These are phyloP conservation scores for Ascochyta pisi DNA, from an alignment of 2,329 filamentous ascomycete species.

Conservation along the genomic window DNA sequence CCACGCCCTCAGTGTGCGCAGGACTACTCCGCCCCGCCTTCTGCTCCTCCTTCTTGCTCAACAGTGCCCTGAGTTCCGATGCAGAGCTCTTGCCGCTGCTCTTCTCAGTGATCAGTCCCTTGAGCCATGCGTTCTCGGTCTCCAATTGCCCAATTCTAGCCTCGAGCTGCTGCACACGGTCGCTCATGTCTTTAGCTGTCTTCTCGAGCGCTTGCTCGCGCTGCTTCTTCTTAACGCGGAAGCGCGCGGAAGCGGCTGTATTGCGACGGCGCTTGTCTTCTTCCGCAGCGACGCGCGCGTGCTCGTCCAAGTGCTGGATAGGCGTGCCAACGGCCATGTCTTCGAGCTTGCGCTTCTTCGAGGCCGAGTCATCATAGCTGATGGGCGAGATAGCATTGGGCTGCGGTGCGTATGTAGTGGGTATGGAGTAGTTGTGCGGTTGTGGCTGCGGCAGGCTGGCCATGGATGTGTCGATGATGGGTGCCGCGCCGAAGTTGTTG, in stretches of 20 bases:
- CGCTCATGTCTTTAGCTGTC: slow-evolving; percentile 59
- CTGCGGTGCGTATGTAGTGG: slow-evolving; percentile 39
- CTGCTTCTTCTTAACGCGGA: slow-evolving; percentile 64
- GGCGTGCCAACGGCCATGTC: slow-evolving; percentile 38
- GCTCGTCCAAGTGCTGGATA: slow-evolving; percentile 52
- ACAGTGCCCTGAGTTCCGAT: slow-evolving; percentile 42
- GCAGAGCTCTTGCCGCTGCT: slow-evolving; percentile 46
- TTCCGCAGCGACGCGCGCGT: slow-evolving; percentile 56
- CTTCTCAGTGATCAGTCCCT: slow-evolving; percentile 60
- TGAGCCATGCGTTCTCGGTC: slow-evolving; percentile 62
- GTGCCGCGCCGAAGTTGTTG: slow-evolving; percentile 46
- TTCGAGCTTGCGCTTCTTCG: slow-evolving; percentile 58
- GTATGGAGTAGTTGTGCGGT: slow-evolving; percentile 32
- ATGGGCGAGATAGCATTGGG: slow-evolving; percentile 39
- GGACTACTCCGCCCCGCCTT: slow-evolving; percentile 44
- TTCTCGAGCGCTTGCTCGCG: slow-evolving; percentile 60
- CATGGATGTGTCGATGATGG: slow-evolving; percentile 43
- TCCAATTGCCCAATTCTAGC: slow-evolving; percentile 62
- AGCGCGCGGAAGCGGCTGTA: slow-evolving; percentile 60
- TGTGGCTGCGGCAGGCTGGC: slow-evolving; percentile 37
- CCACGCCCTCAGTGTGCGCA: slow-evolving; percentile 48
- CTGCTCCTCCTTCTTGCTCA: slow-evolving; percentile 46
- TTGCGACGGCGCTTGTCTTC: slow-evolving; percentile 62
- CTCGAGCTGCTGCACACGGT: slow-evolving; percentile 59
- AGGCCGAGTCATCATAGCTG: slow-evolving; percentile 37